Conservation (phyloP, 805 yeast species). For the Priceomyces melissophilus region DNA sequence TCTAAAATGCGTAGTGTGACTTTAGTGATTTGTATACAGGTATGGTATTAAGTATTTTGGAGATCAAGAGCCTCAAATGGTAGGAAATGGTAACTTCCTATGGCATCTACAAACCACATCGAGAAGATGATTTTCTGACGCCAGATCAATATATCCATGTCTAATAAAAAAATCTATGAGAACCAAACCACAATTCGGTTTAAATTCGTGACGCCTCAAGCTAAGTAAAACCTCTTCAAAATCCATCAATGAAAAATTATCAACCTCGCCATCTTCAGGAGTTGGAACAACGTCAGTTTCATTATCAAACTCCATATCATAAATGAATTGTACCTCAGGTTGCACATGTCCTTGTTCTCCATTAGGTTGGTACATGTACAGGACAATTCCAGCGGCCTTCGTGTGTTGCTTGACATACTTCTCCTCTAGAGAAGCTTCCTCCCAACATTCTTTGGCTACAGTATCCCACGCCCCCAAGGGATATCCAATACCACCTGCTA, state of each 20-base stretch:
- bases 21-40: no score
- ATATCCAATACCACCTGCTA: conserved; percentile 91
- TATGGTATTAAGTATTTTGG: no score
- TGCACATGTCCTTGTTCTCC: conserved; percentile 58
- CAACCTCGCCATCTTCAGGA: conserved; percentile 57
- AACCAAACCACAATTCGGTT: conserved; percentile 83
- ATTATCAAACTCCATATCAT: conserved; percentile 59
- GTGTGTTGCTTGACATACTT: conserved; percentile 46
- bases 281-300: conserved; percentile 42
- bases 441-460: conserved; percentile 77
- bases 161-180: conserved; percentile 84
- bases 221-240: conserved; percentile 53
- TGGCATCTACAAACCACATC: conserved; percentile 62
- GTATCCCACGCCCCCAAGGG: conserved; percentile 77
- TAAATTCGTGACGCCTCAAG: conserved; percentile 63
- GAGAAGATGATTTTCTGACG: conserved; percentile 61
- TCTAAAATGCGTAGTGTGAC: not conserved
- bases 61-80: conserved; percentile 9
- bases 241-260: conserved; percentile 61
- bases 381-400: conserved; percentile 58
- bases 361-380: conserved; percentile 54
- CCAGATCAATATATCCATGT: conserved; percentile 68
- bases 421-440: conserved; percentile 79
- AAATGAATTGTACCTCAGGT: conserved; percentile 84
- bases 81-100: conserved; percentile 68